Percentiles rank a stretch among this genome's conserved stretches.
phyloP scores from a whole-genome alignment of 2,329 filamentous ascomycete genomes.

The Trichoderma atroviride region DNA sequence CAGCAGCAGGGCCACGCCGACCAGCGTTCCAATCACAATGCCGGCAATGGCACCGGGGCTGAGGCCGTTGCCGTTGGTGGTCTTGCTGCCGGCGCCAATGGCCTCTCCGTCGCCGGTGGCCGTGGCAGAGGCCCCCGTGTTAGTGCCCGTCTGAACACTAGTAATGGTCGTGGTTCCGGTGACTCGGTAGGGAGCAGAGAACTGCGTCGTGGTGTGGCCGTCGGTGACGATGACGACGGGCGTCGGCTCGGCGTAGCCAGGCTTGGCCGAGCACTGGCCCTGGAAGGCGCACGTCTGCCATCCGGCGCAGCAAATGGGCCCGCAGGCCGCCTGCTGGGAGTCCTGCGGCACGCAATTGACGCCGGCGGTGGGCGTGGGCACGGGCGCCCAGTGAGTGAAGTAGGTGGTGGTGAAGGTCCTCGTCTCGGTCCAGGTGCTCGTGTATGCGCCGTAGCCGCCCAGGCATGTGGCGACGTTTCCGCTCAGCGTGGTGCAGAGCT shows the following conservation, averaged over 20 bases:
- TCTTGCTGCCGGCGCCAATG: slow-evolving; percentile 44
- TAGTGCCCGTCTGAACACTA: slow-evolving; percentile 35
- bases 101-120: slow-evolving; percentile 48
- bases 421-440: slow-evolving; percentile 64
- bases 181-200: slow-evolving; percentile 55
- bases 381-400: slow-evolving; percentile 53
- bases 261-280: slow-evolving; percentile 61
- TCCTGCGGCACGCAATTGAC: slow-evolving; percentile 54
- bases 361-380: slow-evolving; percentile 48
- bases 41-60: slow-evolving; percentile 77
- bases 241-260: slow-evolving; percentile 48
- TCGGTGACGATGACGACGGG: slow-evolving; percentile 50
- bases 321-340: slow-evolving; percentile 64
- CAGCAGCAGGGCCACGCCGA: slow-evolving; percentile 66
- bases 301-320: slow-evolving; percentile 68
- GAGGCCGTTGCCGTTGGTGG: slow-evolving; percentile 50
- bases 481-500: slow-evolving; percentile 55
- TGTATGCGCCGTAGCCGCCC: slow-evolving; percentile 45
- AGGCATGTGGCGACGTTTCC: slow-evolving; percentile 55
- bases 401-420: slow-evolving; percentile 62
- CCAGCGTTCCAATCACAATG: slow-evolving; percentile 75
- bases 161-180: slow-evolving; percentile 59
- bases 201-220: slow-evolving; percentile 57
- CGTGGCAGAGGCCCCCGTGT: slow-evolving; percentile 49
- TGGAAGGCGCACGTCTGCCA: slow-evolving; percentile 66